phyloP scores from a whole-genome alignment of 257 asterid genomes.

The Parsonsia alboflavescens region DNA sequence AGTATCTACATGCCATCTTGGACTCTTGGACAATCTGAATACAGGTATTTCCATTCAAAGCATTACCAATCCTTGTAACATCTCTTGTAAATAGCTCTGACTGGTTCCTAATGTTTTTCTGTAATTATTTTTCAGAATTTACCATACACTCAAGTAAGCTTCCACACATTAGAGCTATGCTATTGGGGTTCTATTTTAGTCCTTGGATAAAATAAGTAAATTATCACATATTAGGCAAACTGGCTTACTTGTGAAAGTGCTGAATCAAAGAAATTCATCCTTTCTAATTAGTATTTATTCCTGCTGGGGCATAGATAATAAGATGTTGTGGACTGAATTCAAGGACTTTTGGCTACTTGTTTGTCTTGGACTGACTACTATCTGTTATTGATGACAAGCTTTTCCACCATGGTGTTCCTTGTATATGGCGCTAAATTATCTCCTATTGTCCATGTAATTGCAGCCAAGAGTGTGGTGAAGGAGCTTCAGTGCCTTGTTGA shows the following conservation, averaged over 20 bases:
- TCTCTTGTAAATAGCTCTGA: background rate
- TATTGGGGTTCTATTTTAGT: background rate
- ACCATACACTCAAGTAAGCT: background rate
- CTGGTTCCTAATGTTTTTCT: background rate
- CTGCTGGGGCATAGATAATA: too few species aligned
- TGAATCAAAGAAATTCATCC: too few species aligned
- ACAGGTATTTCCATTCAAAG: conserved; percentile 37
- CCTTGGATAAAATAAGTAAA: background rate
- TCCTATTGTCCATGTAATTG: conserved; percentile 12
- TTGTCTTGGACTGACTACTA: background rate
- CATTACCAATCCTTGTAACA: background rate
- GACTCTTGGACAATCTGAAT: conserved; percentile 50
- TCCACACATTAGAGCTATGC: background rate
- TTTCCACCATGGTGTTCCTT: background rate
- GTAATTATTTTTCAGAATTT: background rate
- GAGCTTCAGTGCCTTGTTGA: conserved; percentile 57
- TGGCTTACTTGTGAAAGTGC: background rate
- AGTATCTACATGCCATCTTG: conserved; percentile 71
- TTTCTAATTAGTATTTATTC: too few species aligned
- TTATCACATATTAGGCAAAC: background rate
- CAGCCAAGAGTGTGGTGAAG: conserved; percentile 45
- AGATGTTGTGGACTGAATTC: background rate
- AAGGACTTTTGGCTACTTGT: background rate
- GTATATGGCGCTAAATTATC: background rate
- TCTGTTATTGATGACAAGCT: background rate